A percentile compares a stretch with the other conserved stretches of the same genome.
Evolutionary conservation across 1,139 yeast species (phyloP).

Genomic region (Hemisphaericaspora lyxosophila): DNA sequence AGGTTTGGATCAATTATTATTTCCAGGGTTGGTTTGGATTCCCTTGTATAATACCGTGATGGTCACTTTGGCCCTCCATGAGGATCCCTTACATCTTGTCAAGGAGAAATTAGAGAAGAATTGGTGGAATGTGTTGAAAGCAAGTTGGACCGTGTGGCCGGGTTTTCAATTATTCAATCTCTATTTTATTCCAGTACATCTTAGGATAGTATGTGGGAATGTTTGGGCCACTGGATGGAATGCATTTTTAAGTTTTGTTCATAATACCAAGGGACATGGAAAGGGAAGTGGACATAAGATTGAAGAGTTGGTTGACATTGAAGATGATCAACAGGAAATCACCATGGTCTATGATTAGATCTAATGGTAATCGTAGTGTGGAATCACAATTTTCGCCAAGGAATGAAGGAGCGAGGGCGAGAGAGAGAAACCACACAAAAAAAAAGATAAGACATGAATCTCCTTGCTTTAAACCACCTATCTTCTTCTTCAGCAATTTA

Average conservation of each 20-base stretch:
- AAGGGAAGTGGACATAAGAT: conserved; percentile 36
- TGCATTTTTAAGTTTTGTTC: conserved; percentile 44
- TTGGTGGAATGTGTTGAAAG: conserved; percentile 45
- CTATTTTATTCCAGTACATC: conserved; percentile 41
- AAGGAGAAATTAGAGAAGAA: conserved; percentile 34
- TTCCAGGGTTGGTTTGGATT: conserved; percentile 41
- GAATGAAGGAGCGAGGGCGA: no score
- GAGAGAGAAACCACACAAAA: no score
- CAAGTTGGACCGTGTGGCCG: conserved; percentile 49
- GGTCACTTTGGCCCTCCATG: conserved; percentile 39
- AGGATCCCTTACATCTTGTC: conserved; percentile 35
- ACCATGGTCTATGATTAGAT: conserved; percentile 31
- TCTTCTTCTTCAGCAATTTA: no score
- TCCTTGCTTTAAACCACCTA: no score
- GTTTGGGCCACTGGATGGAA: conserved; percentile 48
- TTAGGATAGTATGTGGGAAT: conserved; percentile 40
- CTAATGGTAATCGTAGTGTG: no score
- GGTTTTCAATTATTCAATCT: conserved; percentile 40
- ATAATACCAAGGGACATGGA: conserved; percentile 47
- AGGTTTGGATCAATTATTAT: conserved; percentile 36
- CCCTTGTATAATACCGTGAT: conserved; percentile 46
- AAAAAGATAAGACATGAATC: no score
- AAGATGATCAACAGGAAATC: conserved; percentile 29
- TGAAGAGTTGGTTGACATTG: conserved; percentile 44
- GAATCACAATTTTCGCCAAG: no score